A percentile compares a stretch with the other conserved stretches of the same genome.
phyloP scores from a whole-genome alignment of 106 monocot genomes.

The Dendrobium huoshanense region DNA sequence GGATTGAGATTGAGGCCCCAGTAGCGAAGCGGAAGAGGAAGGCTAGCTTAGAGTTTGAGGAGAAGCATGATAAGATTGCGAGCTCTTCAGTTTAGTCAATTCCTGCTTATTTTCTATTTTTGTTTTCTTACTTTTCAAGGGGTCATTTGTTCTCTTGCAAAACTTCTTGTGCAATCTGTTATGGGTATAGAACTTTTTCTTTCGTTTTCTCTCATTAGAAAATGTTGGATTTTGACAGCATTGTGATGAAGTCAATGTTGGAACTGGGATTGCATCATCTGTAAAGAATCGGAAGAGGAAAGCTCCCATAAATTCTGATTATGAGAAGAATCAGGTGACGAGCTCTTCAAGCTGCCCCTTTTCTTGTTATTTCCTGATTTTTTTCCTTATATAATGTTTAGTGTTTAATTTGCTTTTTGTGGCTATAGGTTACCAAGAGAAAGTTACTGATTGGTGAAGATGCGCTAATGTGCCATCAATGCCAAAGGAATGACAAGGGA shows the following conservation, averaged over 20 bases:
- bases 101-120: not conserved
- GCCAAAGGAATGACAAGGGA: conserved; percentile 39
- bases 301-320: conserved; percentile 1
- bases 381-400: not conserved
- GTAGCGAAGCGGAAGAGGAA: not conserved
- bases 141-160: not conserved
- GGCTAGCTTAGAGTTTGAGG: not conserved
- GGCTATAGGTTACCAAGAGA: conserved; percentile 12
- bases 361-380: not conserved
- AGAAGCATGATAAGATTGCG: not conserved
- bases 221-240: not conserved
- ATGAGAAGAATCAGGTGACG: not conserved
- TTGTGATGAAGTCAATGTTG: not conserved
- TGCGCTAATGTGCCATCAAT: conserved; percentile 40
- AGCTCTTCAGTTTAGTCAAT: too few relatives aligned
- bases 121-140: not conserved
- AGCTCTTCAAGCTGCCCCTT: not conserved
- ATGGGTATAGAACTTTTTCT: not conserved
- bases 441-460: conserved; percentile 13
- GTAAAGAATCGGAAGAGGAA: conserved; percentile 5
- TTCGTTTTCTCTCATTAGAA: not conserved
- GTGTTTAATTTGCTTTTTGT: conserved; percentile 4
- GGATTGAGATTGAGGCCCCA: not conserved
- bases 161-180: not conserved
- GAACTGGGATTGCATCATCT: not conserved